Conservation (phyloP, 192 early-diverging fungal genomes). For the Phlyctochytrium arcticum region DNA sequence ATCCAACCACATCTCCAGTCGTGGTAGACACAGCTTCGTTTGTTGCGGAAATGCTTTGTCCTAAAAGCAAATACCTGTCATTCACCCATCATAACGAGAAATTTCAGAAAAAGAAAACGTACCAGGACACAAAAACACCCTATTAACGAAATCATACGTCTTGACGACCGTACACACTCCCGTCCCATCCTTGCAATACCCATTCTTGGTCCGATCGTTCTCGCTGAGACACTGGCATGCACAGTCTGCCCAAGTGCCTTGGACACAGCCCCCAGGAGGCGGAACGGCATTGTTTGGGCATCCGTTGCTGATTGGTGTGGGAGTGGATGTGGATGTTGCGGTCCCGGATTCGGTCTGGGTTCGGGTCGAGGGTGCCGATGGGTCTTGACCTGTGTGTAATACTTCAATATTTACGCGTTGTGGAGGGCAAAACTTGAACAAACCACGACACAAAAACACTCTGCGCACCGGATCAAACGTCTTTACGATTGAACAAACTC, state of each 20-base stretch:
- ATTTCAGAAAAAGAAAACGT: conserved; percentile 12
- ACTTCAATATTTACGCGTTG: too few relatives aligned
- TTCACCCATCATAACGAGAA: too few relatives aligned
- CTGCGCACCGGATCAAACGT: conserved; percentile 13
- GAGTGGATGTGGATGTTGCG: too few relatives aligned
- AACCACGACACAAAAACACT: conserved; percentile 30
- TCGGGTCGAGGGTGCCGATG: too few relatives aligned
- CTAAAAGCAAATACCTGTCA: too few relatives aligned
- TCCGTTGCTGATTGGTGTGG: too few relatives aligned
- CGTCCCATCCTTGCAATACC: conserved; percentile 1
- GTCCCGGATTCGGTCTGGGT: too few relatives aligned
- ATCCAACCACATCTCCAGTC: too few relatives aligned
- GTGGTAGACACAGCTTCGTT: too few relatives aligned
- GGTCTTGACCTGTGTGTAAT: too few relatives aligned
- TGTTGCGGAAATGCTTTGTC: too few relatives aligned
- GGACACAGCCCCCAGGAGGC: neutral
- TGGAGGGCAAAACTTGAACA: too few relatives aligned
- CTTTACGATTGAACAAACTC: neutral
- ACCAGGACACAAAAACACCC: conserved; percentile 31
- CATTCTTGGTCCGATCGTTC: neutral
- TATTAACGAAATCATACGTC: conserved; percentile 18
- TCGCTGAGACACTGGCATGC: neutral
- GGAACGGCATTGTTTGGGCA: neutral
- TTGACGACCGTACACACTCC: conserved; percentile 2
- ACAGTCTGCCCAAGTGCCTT: conserved; percentile 9